Base-by-base conservation (phyloP, 2,329 filamentous ascomycete genomes). In the Aspergillus persii region DNA sequence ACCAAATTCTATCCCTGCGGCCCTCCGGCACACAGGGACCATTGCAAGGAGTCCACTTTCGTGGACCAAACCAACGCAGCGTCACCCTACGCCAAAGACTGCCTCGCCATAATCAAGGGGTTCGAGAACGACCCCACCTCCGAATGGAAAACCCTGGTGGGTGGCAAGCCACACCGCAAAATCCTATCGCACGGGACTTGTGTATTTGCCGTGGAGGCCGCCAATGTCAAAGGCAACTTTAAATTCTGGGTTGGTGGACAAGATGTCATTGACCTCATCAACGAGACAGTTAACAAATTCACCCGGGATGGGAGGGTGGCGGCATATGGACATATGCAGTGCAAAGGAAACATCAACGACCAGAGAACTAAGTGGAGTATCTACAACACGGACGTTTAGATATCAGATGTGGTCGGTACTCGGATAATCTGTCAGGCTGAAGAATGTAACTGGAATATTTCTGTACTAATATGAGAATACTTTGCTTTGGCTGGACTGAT, bases 1-100 rank as follows among this genome's bases (percentile, higher is more conserved):
- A 54, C 48, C 56, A 64, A 63, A 61, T 31, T 50, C 53, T 54
- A 49, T 15, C 58, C 61, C 53, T 62, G 61, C 26, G 55, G 60
- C 50, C 56, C 58, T 49, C 61, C 61, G 3, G 53, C 55, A 4
- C 53, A 58, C 44, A 60, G 33, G 7, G 55, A 56, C 27, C 1
- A 54, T 3, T 62, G 61, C 49, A 58, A 39, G 8, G 18, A 51
- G 4, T 58, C 58, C 11, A 36, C 61, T 12, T 62, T 62, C 31
- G 50, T 27, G 61, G 66, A 33, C 61, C 52, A 51, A 60, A 69
- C 66, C 23, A 68, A 54, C 75, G 76, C 62, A 59, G 66, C 48
- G 5, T 61, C 63, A 9, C 61, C 63, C 8, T 39, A 50, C 12
- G 39, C 63, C 4, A 57, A 54, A 6, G 65, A 65, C 57, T 65